phyloP scores from a whole-genome alignment of 192 early-diverging fungal species.

The Umbelopsis isabellina region DNA sequence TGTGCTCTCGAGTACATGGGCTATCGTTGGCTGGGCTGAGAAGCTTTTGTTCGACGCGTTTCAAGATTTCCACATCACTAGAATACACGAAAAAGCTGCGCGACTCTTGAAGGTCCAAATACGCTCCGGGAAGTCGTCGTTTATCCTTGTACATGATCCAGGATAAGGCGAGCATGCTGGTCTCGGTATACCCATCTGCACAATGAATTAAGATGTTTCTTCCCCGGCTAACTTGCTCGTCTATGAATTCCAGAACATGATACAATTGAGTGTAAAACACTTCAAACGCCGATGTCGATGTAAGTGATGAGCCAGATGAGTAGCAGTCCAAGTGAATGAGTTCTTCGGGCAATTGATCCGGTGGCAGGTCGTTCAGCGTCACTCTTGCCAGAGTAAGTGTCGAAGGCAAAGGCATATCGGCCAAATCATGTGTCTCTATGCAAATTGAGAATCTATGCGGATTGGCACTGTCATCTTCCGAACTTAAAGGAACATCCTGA shows the following conservation, averaged over 20 bases:
- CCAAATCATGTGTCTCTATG: constrained; percentile 51
- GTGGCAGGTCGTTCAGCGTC: constrained; percentile 32
- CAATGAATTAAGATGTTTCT: constrained; percentile 56
- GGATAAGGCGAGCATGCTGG: constrained; percentile 47
- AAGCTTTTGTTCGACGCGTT: constrained; percentile 42
- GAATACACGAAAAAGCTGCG: constrained; percentile 65
- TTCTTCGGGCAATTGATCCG: constrained; percentile 24
- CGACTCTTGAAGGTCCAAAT: constrained; percentile 51
- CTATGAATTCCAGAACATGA: constrained; percentile 39
- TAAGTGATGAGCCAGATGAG: constrained; percentile 28
- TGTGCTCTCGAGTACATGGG: constrained; percentile 1
- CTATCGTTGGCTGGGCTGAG: background rate
- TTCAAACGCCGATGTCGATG: constrained; percentile 27
- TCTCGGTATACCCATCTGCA: constrained; percentile 62
- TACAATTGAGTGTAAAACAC: constrained; percentile 27
- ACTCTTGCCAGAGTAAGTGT: constrained; percentile 38
- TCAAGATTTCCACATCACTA: constrained; percentile 48
- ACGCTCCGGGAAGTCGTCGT: constrained; percentile 53
- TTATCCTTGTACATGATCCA: constrained; percentile 54
- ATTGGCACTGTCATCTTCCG: constrained; percentile 25
- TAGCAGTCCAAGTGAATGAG: constrained; percentile 44
- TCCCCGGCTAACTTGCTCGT: constrained; percentile 30
- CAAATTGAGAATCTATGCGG: constrained; percentile 51
- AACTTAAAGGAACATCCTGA: constrained; percentile 44
- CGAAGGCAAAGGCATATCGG: constrained; percentile 43